Evolutionary conservation across 805 yeast genomes (phyloP).

Genomic region (Starmera dryadoides): DNA sequence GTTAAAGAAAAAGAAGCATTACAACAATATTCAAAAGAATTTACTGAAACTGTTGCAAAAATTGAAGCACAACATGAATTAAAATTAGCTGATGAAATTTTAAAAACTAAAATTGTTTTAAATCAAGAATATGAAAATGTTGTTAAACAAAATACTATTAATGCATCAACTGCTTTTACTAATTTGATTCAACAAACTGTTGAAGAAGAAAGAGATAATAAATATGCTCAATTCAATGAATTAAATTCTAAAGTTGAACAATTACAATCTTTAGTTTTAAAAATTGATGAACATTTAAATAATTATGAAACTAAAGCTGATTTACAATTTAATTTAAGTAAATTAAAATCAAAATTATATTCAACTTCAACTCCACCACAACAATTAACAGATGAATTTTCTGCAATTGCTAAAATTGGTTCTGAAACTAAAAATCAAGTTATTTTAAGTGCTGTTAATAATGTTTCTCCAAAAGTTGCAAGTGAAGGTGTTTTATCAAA

Average conservation of each 20-base stretch:
- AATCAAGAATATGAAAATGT: constrained; percentile 69
- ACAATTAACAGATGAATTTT: constrained; percentile 20
- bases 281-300: constrained; percentile 29
- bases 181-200: constrained; percentile 49
- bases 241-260: constrained; percentile 47
- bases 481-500: constrained; percentile 47
- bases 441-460: constrained; percentile 37
- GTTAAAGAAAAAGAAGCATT: constrained; percentile 49
- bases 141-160: constrained; percentile 56
- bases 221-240: constrained; percentile 61
- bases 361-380: constrained; percentile 26
- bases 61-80: constrained; percentile 53
- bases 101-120: constrained; percentile 57
- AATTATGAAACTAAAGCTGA: constrained; percentile 31
- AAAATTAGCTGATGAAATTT: constrained; percentile 56
- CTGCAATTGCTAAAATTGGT: constrained; percentile 23
- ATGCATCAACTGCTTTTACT: constrained; percentile 62
- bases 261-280: constrained; percentile 45
- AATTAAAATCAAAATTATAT: constrained; percentile 33
- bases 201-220: constrained; percentile 70
- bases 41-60: constrained; percentile 51
- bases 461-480: constrained; percentile 38
- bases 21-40: constrained; percentile 51
- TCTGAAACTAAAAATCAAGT: constrained; percentile 37
- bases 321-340: constrained; percentile 36